Percentiles rank a stretch among this genome's conserved stretches.
phyloP scores from a whole-genome alignment of 1,284 basidiomycete species.

The Papiliotrema nemorosa region DNA sequence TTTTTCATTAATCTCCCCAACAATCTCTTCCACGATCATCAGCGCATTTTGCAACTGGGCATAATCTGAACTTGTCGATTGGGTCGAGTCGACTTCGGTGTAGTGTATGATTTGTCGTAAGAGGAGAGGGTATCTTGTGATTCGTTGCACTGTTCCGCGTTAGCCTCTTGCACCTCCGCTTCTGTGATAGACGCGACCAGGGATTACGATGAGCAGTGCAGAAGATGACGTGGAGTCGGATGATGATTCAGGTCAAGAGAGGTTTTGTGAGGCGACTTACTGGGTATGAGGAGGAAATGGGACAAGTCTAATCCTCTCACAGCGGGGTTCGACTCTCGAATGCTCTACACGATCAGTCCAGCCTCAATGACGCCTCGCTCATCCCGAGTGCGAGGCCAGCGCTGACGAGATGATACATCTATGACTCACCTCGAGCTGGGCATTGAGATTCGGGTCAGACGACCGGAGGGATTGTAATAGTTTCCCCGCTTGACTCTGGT shows the following conservation, averaged over 20 bases:
- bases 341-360: slow-evolving; percentile 11
- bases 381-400: neutral
- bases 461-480: slow-evolving; percentile 71
- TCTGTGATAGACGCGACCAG: no score
- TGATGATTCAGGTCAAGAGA: no score
- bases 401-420: neutral
- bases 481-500: slow-evolving; percentile 75
- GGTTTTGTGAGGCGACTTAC: slow-evolving; percentile 54
- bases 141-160: slow-evolving; percentile 96
- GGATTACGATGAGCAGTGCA: no score
- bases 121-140: slow-evolving; percentile 85
- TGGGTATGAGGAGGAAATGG: slow-evolving; percentile 84
- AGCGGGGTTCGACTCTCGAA: slow-evolving; percentile 58
- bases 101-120: slow-evolving; percentile 80
- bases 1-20: slow-evolving; percentile 80
- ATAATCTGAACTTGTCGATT: no score
- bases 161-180: no score
- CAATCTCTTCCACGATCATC: slow-evolving; percentile 64
- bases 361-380: neutral
- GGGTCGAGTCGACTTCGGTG: slow-evolving; percentile 60
- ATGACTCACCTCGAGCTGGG: slow-evolving; percentile 62
- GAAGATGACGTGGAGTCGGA: neutral
- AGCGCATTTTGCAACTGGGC: slow-evolving; percentile 59
- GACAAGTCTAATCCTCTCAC: slow-evolving; percentile 82
- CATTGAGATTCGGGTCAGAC: slow-evolving; percentile 62